phyloP scores from a whole-genome alignment of 2,329 filamentous ascomycete species.

The Aspergillus sojae region DNA sequence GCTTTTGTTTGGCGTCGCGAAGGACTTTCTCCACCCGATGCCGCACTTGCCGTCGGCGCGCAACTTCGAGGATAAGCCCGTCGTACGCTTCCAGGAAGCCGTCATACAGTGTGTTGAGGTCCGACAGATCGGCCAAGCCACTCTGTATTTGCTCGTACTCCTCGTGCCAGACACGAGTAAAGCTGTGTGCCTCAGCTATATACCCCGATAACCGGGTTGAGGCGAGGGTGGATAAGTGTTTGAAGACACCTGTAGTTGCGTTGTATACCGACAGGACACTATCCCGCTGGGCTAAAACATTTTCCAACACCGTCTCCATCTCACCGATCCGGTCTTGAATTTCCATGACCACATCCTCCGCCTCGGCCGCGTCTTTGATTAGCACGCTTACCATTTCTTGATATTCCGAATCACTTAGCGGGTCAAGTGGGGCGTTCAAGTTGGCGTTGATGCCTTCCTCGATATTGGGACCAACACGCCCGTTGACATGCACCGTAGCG shows the following conservation, averaged over 20 bases:
- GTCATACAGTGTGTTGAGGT: slow-evolving; percentile 80
- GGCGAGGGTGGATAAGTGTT: slow-evolving; percentile 68
- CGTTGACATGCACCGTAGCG: slow-evolving; percentile 50
- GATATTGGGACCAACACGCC: slow-evolving; percentile 33
- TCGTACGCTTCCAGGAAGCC: slow-evolving; percentile 84
- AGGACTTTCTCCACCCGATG: slow-evolving; percentile 74
- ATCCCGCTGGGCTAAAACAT: slow-evolving; percentile 65
- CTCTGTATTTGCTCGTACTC: slow-evolving; percentile 70
- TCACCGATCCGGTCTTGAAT: slow-evolving; percentile 74
- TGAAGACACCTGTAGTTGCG: slow-evolving; percentile 65
- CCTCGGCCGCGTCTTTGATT: slow-evolving; percentile 56
- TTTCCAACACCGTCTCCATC: slow-evolving; percentile 72
- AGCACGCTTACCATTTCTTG: slow-evolving; percentile 83
- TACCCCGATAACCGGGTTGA: slow-evolving; percentile 60
- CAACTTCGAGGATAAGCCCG: slow-evolving; percentile 79
- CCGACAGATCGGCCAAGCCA: slow-evolving; percentile 75
- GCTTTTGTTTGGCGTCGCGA: slow-evolving; percentile 73
- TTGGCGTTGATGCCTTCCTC: slow-evolving; percentile 36
- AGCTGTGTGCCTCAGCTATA: slow-evolving; percentile 51
- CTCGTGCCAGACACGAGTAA: slow-evolving; percentile 66
- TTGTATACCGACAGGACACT: slow-evolving; percentile 58
- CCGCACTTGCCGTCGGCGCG: slow-evolving; percentile 72
- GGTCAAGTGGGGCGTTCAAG: slow-evolving; percentile 59
- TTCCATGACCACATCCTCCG: slow-evolving; percentile 64
- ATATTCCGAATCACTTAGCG: slow-evolving; percentile 74